Evolutionary conservation across 768 basidiomycete genomes (phyloP).

Genomic region (Tricholoma saponaceum): DNA sequence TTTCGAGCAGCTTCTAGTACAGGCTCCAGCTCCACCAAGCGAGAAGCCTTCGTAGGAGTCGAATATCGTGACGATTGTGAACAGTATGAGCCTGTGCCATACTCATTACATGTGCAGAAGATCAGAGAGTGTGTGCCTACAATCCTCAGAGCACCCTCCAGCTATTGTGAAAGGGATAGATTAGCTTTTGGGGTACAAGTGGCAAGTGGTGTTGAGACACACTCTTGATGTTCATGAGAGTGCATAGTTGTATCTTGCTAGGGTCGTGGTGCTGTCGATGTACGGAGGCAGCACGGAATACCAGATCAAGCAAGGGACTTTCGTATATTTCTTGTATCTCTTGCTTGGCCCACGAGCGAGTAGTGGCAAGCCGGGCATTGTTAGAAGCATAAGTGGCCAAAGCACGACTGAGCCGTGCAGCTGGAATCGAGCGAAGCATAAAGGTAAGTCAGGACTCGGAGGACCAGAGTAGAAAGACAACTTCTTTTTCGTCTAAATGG

Average conservation of each 20-base stretch:
- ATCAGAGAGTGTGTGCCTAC: slow-evolving; percentile 39
- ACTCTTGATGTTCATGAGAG: slow-evolving; percentile 99
- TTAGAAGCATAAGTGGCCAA: slow-evolving; percentile 58
- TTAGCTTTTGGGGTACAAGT: background rate
- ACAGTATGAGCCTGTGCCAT: slow-evolving; percentile 81
- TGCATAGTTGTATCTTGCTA: slow-evolving; percentile 90
- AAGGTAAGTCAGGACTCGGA: background rate
- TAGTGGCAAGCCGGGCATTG: slow-evolving; percentile 27
- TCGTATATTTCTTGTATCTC: slow-evolving; percentile 89
- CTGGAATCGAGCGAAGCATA: slow-evolving; percentile 37
- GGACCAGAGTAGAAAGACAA: background rate
- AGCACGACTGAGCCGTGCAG: slow-evolving; percentile 34
- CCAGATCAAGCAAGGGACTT: slow-evolving; percentile 80
- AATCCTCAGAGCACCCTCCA: slow-evolving; percentile 95
- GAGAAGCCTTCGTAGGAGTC: slow-evolving; percentile 85
- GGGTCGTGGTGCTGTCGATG: slow-evolving; percentile 89
- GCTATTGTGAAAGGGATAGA: slow-evolving; percentile 39
- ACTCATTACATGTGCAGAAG: slow-evolving; percentile 3
- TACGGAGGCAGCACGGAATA: slow-evolving; percentile 79
- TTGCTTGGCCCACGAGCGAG: slow-evolving; percentile 68
- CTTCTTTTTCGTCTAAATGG: no score
- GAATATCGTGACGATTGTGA: slow-evolving; percentile 95
- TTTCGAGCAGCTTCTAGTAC: slow-evolving; percentile 90
- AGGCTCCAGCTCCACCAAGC: slow-evolving; percentile 83
- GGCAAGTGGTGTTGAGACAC: slow-evolving; percentile 29